Percentiles rank a stretch among this genome's conserved stretches.
Evolutionary conservation across 2,329 filamentous ascomycete genomes (phyloP).

Genomic region (Geosmithia morbida): DNA sequence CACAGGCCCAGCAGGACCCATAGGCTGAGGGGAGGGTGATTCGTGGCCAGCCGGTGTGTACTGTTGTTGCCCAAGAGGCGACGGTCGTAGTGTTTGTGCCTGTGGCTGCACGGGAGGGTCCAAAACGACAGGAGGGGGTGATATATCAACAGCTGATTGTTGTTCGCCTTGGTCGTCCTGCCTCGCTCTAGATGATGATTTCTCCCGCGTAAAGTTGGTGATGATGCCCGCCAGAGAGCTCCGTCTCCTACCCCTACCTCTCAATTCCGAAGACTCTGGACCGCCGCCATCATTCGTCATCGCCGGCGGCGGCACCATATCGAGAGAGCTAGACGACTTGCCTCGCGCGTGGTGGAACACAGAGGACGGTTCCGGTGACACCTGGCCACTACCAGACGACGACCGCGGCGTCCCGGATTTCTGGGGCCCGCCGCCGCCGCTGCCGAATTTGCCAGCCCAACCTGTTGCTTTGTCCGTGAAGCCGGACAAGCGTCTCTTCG

Average conservation of each 20-base stretch:
- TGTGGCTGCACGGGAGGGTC: neutral
- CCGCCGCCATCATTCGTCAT: neutral
- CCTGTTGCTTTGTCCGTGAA: slow-evolving; percentile 15
- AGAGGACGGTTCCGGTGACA: no score
- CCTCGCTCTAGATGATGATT: slow-evolving; percentile 1
- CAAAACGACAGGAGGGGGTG: neutral
- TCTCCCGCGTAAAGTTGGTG: slow-evolving; percentile 11
- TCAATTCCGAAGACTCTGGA: slow-evolving; percentile 1
- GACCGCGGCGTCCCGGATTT: slow-evolving; percentile 8
- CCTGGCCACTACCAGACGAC: neutral
- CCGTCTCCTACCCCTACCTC: slow-evolving; percentile 11
- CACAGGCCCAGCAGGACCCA: neutral
- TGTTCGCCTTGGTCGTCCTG: neutral
- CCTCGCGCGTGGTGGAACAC: no score
- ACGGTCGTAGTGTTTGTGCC: neutral
- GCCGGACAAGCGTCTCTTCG: slow-evolving; percentile 32
- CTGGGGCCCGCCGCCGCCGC: slow-evolving; percentile 7
- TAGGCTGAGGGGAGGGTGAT: neutral
- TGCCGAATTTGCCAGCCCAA: slow-evolving; percentile 12
- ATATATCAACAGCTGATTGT: neutral
- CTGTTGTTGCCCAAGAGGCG: neutral
- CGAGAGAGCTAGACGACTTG: slow-evolving; percentile 5
- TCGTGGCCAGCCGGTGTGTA: neutral
- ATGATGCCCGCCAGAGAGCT: slow-evolving; percentile 14
- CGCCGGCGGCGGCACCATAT: slow-evolving; percentile 6